A percentile compares a stretch with the other conserved stretches of the same genome.
These are phyloP conservation scores for Rutstroemia sp. DNA, from an alignment of 2,329 filamentous ascomycete species.

Conservation along the genomic window DNA sequence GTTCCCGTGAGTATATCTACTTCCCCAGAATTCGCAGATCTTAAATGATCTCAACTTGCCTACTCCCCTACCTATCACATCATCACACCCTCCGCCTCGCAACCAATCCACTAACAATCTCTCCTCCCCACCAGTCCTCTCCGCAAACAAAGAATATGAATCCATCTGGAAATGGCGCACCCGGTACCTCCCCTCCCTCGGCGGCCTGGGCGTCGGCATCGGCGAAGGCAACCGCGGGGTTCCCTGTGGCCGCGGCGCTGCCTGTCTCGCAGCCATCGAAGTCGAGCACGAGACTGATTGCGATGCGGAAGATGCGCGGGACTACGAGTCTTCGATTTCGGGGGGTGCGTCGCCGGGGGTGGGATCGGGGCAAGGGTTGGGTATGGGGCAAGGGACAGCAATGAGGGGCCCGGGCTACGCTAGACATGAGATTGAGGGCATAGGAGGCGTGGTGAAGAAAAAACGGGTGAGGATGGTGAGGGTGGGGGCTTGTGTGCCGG, in stretches of 20 bases:
- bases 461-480: conserved; percentile 77
- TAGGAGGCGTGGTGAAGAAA: conserved; percentile 80
- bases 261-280: conserved; percentile 68
- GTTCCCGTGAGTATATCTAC: conserved; percentile 36
- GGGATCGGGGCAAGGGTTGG: conserved; percentile 8
- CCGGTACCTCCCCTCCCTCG: conserved; percentile 73
- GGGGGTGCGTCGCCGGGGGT: neutral
- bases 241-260: conserved; percentile 70
- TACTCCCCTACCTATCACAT: too few relatives aligned
- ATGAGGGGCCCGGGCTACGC: conserved; percentile 62
- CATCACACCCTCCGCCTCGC: too few relatives aligned
- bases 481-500: conserved; percentile 77
- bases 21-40: too few relatives aligned
- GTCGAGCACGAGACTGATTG: conserved; percentile 82
- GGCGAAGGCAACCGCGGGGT: conserved; percentile 85
- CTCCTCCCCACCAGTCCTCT: conserved; percentile 36
- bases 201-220: conserved; percentile 76
- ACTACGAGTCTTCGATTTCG: conserved; percentile 4
- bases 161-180: conserved; percentile 84
- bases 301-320: conserved; percentile 64
- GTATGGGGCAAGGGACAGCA: conserved; percentile 7
- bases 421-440: conserved; percentile 83
- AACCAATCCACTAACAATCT: too few relatives aligned
- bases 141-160: conserved; percentile 51
- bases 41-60: too few relatives aligned